phyloP scores from a whole-genome alignment of 805 yeast genomes.

The baker's yeast (Saccharomyces cerevisiae) region DNA sequence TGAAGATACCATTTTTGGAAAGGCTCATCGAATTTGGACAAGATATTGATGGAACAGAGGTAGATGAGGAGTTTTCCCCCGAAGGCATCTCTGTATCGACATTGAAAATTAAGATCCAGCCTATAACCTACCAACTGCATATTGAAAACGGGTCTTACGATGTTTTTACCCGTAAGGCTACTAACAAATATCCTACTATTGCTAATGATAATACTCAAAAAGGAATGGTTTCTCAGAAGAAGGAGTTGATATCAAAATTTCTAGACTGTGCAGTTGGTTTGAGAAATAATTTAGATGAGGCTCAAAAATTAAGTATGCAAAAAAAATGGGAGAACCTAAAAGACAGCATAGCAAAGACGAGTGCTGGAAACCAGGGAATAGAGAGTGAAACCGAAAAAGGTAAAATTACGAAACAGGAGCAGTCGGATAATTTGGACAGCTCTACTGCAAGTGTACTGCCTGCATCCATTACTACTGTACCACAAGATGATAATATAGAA shows the following conservation, averaged over 20 bases:
- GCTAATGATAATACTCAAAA: constrained; percentile 26
- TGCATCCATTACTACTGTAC: not conserved
- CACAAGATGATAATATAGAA: not conserved
- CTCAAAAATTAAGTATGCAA: constrained; percentile 20
- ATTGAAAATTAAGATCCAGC: constrained; percentile 69
- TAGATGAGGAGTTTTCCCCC: constrained; percentile 18
- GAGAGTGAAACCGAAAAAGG: not conserved
- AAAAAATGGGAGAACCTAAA: constrained; percentile 14
- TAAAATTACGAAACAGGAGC: not conserved
- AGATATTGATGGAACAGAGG: constrained; percentile 38
- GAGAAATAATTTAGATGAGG: constrained; percentile 40
- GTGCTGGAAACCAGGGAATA: not conserved
- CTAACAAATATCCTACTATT: constrained; percentile 33
- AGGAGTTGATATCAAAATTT: constrained; percentile 31
- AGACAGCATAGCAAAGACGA: not conserved
- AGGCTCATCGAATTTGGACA: constrained; percentile 47
- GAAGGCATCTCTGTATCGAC: constrained; percentile 63
- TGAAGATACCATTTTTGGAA: constrained; percentile 72
- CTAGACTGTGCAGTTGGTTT: constrained; percentile 52
- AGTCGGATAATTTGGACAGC: not conserved
- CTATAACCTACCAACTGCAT: constrained; percentile 68
- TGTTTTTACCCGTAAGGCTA: constrained; percentile 57
- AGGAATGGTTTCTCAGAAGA: constrained; percentile 26
- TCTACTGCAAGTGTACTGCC: not conserved
- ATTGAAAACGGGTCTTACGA: constrained; percentile 77